Percentiles rank a stretch among this genome's conserved stretches.
Evolutionary conservation across 148 eudicot species (phyloP).

Genomic region (Talinum fruticosum): DNA sequence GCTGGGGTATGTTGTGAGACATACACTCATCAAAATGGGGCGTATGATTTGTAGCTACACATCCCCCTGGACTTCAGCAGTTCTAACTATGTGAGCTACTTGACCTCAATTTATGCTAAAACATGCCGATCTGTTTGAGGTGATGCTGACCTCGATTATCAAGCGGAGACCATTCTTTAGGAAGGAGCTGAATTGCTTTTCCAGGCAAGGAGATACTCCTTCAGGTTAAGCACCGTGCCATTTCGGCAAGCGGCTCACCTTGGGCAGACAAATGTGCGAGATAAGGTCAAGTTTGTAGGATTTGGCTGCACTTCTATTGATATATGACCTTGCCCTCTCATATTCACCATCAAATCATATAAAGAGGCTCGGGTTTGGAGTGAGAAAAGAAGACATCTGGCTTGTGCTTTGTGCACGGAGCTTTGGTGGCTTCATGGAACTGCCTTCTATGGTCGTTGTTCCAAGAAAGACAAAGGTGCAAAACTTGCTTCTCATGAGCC

Average conservation of each 20-base stretch:
- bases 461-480: not conserved
- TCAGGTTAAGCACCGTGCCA: not conserved
- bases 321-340: not conserved
- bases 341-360: not conserved
- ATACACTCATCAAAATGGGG: constrained; percentile 12
- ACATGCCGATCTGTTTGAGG: not conserved
- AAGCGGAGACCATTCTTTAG: constrained; percentile 5
- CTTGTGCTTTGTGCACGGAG: not conserved
- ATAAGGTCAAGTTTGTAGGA: not conserved
- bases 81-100: not conserved
- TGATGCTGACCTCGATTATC: constrained; percentile 11
- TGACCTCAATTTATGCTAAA: not conserved
- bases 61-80: not conserved
- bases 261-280: not conserved
- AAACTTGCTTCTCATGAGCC: constrained; percentile 9
- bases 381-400: not conserved
- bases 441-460: not conserved
- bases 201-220: constrained; percentile 5
- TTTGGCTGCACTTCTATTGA: not conserved
- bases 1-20: not conserved
- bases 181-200: constrained; percentile 3
- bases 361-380: not conserved
- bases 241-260: not conserved
- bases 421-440: not conserved
- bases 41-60: not conserved